phyloP scores from a whole-genome alignment of 306 rosid genomes.

The Herpetospermum pedunculosum region DNA sequence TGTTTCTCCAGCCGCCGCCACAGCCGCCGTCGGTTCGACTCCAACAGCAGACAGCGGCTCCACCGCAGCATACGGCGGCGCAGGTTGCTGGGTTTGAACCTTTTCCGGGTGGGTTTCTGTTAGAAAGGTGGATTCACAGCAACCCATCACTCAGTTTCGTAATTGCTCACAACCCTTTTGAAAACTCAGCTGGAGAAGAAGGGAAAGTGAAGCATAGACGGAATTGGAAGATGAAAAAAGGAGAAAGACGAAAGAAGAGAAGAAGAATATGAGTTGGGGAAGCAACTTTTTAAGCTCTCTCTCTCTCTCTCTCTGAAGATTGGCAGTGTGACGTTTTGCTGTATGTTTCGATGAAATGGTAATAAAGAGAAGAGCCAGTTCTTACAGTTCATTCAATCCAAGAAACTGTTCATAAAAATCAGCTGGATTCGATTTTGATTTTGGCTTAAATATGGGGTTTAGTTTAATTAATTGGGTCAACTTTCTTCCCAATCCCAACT shows the following conservation, averaged over 20 bases:
- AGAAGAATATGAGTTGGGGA: not conserved
- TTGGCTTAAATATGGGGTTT: not conserved
- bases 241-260: no score
- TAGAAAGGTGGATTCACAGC: conserved; percentile 41
- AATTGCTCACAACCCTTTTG: not conserved
- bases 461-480: not conserved
- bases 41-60: conserved; percentile 20
- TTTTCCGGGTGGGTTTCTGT: conserved; percentile 36
- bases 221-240: not conserved
- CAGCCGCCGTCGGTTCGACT: conserved; percentile 15
- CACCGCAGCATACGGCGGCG: not conserved
- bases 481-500: not conserved
- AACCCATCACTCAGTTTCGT: conserved; percentile 47
- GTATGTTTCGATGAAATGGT: not conserved
- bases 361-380: not conserved
- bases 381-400: not conserved
- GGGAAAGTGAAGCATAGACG: not conserved
- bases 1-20: conserved; percentile 15
- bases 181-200: not conserved
- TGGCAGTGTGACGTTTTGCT: not conserved
- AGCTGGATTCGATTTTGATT: not conserved
- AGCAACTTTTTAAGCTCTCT: not conserved
- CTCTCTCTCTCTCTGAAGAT: not conserved
- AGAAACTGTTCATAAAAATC: not conserved
- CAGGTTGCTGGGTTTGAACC: conserved; percentile 20